Conservation (phyloP, 1,284 basidiomycete genomes). For the Stereum hirsutum region DNA sequence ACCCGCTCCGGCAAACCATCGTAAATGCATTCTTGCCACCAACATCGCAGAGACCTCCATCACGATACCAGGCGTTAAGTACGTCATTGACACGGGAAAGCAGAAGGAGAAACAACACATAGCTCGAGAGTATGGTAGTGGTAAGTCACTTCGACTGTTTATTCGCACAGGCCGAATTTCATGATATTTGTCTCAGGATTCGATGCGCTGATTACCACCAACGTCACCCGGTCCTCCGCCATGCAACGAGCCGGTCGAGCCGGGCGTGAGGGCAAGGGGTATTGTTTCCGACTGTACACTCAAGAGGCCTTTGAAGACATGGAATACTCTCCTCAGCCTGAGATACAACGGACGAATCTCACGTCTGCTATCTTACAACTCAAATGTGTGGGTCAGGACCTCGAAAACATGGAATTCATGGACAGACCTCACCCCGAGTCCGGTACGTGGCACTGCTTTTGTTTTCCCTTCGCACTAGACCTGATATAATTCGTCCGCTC, state of each 20-base stretch:
- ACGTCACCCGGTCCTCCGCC: slow-evolving; percentile 85
- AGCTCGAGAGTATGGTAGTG: slow-evolving; percentile 54
- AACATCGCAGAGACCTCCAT: slow-evolving; percentile 99
- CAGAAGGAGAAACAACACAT: slow-evolving; percentile 93
- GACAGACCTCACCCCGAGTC: slow-evolving; percentile 70
- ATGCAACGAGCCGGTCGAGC: slow-evolving; percentile 85
- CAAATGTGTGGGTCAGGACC: slow-evolving; percentile 73
- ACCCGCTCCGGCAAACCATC: slow-evolving; percentile 56
- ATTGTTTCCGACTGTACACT: slow-evolving; percentile 86
- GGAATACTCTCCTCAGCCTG: slow-evolving; percentile 66
- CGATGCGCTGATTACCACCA: slow-evolving; percentile 78
- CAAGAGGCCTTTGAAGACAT: slow-evolving; percentile 67
- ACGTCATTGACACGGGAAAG: slow-evolving; percentile 92
- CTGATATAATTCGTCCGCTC: neutral
- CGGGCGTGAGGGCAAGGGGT: slow-evolving; percentile 80
- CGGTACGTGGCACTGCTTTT: slow-evolving; percentile 38
- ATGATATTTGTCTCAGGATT: slow-evolving; percentile 46
- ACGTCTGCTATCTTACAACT: slow-evolving; percentile 79
- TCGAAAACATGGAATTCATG: slow-evolving; percentile 77
- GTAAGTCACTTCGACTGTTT: slow-evolving; percentile 27
- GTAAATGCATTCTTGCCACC: slow-evolving; percentile 90
- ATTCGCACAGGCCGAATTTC: slow-evolving; percentile 3
- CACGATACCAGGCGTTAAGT: slow-evolving; percentile 93
- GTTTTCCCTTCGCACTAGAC: neutral
- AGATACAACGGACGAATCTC: slow-evolving; percentile 82